A percentile compares a stretch with the other conserved stretches of the same genome.
Conservation (phyloP, 1,284 basidiomycete species). For the Malassezia brasiliensis region DNA sequence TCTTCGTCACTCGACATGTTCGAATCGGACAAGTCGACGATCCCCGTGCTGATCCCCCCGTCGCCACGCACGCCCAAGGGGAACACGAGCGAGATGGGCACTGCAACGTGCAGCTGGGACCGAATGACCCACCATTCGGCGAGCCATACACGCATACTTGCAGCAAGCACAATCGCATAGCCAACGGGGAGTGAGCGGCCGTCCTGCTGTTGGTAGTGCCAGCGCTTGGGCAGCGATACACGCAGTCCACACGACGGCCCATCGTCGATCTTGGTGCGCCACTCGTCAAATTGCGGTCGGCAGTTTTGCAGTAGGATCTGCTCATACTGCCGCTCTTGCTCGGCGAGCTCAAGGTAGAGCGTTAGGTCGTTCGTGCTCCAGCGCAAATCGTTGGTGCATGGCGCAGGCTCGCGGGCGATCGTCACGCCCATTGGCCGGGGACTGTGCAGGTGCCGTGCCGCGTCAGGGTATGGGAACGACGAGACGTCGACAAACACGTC, state of each 20-base stretch:
- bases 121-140: constrained; percentile 18
- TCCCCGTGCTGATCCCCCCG: constrained; percentile 13
- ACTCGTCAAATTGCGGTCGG: constrained; percentile 4
- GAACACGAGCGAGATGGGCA: constrained; percentile 9
- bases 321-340: constrained; percentile 15
- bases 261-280: constrained; percentile 6
- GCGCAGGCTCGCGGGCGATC: neutral
- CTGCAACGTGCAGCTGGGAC: constrained; percentile 12
- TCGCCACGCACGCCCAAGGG: constrained; percentile 13
- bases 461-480: neutral
- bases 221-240: neutral
- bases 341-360: constrained; percentile 11
- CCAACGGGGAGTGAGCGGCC: constrained; percentile 3
- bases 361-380: constrained; percentile 10
- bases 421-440: constrained; percentile 1
- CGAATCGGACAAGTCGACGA: constrained; percentile 8
- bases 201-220: constrained; percentile 13
- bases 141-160: constrained; percentile 15
- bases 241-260: neutral
- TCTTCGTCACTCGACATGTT: neutral
- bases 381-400: neutral
- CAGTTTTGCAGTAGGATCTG: neutral
- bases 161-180: constrained; percentile 5
- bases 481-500: constrained; percentile 13
- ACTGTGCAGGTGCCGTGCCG: neutral